Evolutionary conservation across 306 rosid species (phyloP), one percentile per base, ranked within the genome.

Genomic region (Sicyos edulis): DNA sequence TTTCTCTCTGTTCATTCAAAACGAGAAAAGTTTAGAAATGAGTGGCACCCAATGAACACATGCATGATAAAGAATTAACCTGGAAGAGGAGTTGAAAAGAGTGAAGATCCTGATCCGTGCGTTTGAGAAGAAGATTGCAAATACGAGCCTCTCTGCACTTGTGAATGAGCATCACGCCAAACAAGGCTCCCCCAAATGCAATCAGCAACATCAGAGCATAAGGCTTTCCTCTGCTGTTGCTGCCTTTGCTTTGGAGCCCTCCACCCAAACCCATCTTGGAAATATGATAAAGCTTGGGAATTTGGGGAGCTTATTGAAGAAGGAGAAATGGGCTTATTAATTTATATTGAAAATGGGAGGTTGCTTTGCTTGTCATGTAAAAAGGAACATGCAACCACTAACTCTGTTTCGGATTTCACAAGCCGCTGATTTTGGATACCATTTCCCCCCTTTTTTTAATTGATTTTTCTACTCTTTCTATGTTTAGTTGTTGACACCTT

Each of bases 111-210:
- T 47, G 70, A 50, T 88, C 96, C 78, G 79, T 90, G 58, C 86
- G 87, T 29, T 88, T 76, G 80, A 93, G 55, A 56, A 93, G 78
- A 77, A 88, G 91, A 82, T 74, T 80, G 73, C 80, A 88, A 75
- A 93, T 87, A 59, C 98, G 90, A 62, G 83, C 80, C 70, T 93
- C 98, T 78, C 91, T 88, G 75, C 88, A 84, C 80, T 86, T 90
- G 50, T 90, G 96, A 37, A 93, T 89, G 55, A 88, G 73, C 96
- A 90, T 78, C 10, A 90, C 92, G 3, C 95, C 98, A 69, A 91
- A 77, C 75, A 93, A 70, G 15, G 98, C 97, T 17, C 85, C 89
- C 15, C 89, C 98, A 81, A 91, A 93, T 61, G 87, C 90, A 14
- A 93, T 12, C 0, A 93, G 42, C 50, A 90, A 9, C 86, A 88